These are phyloP conservation scores for Saitozyma sp. DNA, from an alignment of 768 basidiomycete species.

Conservation along the genomic window DNA sequence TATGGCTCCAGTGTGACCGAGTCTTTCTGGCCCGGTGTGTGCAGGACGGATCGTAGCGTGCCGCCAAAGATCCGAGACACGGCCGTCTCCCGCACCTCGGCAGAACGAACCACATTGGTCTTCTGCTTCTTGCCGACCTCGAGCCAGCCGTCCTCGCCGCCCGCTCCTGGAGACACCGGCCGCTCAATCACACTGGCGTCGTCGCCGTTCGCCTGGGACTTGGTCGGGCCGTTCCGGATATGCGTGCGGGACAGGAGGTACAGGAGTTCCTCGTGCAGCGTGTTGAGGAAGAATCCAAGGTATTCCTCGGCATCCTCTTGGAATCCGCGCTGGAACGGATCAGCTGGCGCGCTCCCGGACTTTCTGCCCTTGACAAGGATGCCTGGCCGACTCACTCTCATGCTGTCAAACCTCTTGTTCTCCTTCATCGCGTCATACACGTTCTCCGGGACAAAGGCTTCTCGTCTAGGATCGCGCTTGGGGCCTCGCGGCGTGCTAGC, in stretches of 20 bases:
- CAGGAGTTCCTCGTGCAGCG: conserved; percentile 86
- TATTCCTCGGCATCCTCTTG: conserved; percentile 99
- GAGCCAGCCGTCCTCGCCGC: conserved; percentile 73
- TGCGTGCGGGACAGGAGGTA: conserved; percentile 60
- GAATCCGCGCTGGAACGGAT: conserved; percentile 67
- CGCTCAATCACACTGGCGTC: conserved; percentile 45
- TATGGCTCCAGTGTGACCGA: conserved; percentile 88
- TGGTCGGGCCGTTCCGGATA: conserved; percentile 53
- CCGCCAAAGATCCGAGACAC: conserved; percentile 93
- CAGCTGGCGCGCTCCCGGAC: conserved; percentile 6
- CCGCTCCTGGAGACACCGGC: conserved; percentile 46
- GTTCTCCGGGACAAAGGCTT: conserved; percentile 76
- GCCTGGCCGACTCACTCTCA: conserved; percentile 65
- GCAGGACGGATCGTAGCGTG: conserved; percentile 79
- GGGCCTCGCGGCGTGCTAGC: conserved; percentile 15
- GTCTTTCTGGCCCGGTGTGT: conserved; percentile 75
- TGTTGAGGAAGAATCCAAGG: conserved; percentile 93
- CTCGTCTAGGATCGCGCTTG: conserved; percentile 19
- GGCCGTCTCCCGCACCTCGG: conserved; percentile 76
- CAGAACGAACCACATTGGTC: conserved; percentile 72
- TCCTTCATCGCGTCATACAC: conserved; percentile 91
- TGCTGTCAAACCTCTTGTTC: conserved; percentile 88
- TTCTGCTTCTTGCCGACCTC: conserved; percentile 91
- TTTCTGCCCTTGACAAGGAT: neutral
- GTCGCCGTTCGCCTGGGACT: conserved; percentile 49